Base-by-base conservation (phyloP, 2,329 filamentous ascomycete genomes). In the Alternaria triticimaculans region DNA sequence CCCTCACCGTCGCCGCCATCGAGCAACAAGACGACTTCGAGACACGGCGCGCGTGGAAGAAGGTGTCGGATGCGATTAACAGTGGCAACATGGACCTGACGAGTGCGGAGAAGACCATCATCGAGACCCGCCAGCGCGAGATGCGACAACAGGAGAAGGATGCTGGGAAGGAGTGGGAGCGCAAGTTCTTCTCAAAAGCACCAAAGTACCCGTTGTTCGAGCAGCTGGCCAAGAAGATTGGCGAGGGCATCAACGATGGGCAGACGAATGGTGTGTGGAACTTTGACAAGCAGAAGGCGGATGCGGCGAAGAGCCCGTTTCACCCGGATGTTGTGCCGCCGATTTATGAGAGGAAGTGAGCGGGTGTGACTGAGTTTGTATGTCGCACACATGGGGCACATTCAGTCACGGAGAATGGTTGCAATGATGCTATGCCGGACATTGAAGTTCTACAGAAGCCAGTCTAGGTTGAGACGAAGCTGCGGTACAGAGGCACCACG, bases 21-120 rank as follows among this genome's bases (percentile, higher is more conserved):
- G 90, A 94, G 63, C 81, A 92, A 70, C 95, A 97, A 82, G 92
- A 97, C 77, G 88, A 93, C 11, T 90, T 96, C 67, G 95, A 98
- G 82, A 93, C 92, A 14, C 89, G 95, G 50, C 88, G 92, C 62
- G 95, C 95, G 4, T 98, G 95, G 96, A 84, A 87, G 67, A 92
- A 92, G 75, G 95, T 98, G 25, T 93, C 93, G 1, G 87, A 88
- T 28, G 93, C 90, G 50, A 96, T 98, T 72, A 86, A 88, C 60
- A 88, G 87, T 70, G 92, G 93, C 62, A 93, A 97, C 79, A 93
- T 97, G 87, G 93, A 97, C 71, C 83, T 87, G 5, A 93, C 93
- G 1, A 89, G 89, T 2, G 76, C 82, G 14, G 92, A 97, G 78
- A 98, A 98, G 85, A 87, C 87, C 61, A 92, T 93, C 80, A 97